A percentile compares a stretch with the other conserved stretches of the same genome.
phyloP scores from a whole-genome alignment of 2,329 filamentous ascomycete genomes.

The Pezicula radicicola region DNA sequence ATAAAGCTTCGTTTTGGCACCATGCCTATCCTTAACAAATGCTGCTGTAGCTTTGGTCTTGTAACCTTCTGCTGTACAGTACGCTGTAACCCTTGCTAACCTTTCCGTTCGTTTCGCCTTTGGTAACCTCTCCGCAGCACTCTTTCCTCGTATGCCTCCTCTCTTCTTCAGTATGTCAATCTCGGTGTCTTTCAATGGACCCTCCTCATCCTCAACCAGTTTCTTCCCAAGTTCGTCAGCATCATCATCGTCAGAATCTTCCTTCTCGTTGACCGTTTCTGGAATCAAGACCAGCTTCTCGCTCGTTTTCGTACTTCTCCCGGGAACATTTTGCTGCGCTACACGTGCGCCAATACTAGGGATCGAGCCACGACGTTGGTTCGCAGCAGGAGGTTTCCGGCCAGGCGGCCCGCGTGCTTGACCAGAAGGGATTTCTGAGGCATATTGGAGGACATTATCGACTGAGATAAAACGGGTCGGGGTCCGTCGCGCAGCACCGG shows the following conservation, averaged over 20 bases:
- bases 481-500: constrained; percentile 29
- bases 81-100: constrained; percentile 86
- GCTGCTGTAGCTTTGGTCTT: constrained; percentile 85
- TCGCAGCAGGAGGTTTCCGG: constrained; percentile 41
- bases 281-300: constrained; percentile 96
- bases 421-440: constrained; percentile 91
- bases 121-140: constrained; percentile 87
- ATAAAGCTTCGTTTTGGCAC: constrained; percentile 91
- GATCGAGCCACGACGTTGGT: constrained; percentile 40
- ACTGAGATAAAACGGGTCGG: constrained; percentile 80
- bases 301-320: constrained; percentile 88
- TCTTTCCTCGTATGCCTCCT: constrained; percentile 70
- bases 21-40: constrained; percentile 84
- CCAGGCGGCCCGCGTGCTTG: constrained; percentile 72
- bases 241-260: constrained; percentile 57
- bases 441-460: constrained; percentile 91
- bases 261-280: constrained; percentile 65
- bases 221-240: constrained; percentile 45
- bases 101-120: constrained; percentile 86
- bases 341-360: constrained; percentile 35
- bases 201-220: constrained; percentile 57
- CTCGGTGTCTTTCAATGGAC: constrained; percentile 66
- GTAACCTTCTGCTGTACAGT: constrained; percentile 92
- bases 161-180: constrained; percentile 59
- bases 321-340: constrained; percentile 59